Conservation (phyloP, 192 early-diverging fungal species). For the Globomyces pollinis-pini region DNA sequence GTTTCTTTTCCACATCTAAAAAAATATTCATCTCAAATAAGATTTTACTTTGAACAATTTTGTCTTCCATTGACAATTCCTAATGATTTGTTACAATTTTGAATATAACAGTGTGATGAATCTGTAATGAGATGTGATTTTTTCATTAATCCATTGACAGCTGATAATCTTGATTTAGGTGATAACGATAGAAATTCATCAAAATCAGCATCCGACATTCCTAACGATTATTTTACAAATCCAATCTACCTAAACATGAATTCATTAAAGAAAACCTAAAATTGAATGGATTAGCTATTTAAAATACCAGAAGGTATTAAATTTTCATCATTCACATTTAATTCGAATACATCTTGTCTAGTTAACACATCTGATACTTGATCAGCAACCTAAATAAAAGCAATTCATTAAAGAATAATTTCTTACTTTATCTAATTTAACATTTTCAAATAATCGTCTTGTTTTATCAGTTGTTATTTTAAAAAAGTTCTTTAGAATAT, state of each 20-base stretch:
- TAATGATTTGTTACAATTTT: conserved; percentile 30
- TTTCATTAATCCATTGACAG: neutral
- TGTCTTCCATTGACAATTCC: conserved; percentile 29
- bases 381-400: neutral
- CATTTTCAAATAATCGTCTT: no score
- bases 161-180: neutral
- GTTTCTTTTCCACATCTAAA: conserved; percentile 39
- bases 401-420: no score
- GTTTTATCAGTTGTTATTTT: no score
- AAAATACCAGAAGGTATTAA: conserved; percentile 3
- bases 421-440: no score
- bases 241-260: no score
- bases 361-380: neutral
- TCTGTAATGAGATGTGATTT: neutral
- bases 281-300: no score
- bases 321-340: neutral
- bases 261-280: no score
- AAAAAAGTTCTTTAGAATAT: no score
- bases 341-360: neutral
- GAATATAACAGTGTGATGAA: conserved; percentile 6
- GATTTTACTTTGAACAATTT: conserved; percentile 37
- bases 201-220: neutral
- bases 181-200: neutral
- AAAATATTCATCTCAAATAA: neutral
- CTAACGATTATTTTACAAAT: no score